Evolutionary conservation across 202 grass and related monocot genomes (phyloP).

Genomic region (Elaeis oleifera): DNA sequence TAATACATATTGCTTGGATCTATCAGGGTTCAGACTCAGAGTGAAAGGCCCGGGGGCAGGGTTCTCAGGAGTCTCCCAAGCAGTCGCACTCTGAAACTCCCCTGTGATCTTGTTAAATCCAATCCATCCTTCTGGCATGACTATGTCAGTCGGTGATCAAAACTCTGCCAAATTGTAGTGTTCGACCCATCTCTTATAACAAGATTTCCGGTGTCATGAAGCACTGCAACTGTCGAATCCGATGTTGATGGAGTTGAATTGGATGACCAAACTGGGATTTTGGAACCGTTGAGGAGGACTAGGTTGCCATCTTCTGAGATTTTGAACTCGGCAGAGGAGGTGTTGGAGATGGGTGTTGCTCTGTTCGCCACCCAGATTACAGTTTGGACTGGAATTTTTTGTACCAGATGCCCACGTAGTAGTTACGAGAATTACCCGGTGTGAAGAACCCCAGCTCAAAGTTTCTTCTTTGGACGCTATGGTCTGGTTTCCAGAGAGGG

Average conservation of each 20-base stretch:
- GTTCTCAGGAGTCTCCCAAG: constrained; percentile 41
- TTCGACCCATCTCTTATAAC: constrained; percentile 11
- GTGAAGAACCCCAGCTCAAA: constrained; percentile 1
- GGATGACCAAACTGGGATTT: constrained; percentile 31
- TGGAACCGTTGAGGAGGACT: constrained; percentile 16
- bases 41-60: constrained; percentile 32
- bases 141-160: constrained; percentile 34
- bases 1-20: constrained; percentile 24
- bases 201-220: constrained; percentile 44
- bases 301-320: constrained; percentile 25
- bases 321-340: constrained; percentile 16
- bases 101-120: constrained; percentile 5
- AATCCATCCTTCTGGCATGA: constrained; percentile 19
- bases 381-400: constrained; percentile 11
- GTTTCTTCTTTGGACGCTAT: constrained; percentile 23
- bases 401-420: too few relatives aligned
- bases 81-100: background rate
- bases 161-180: constrained; percentile 44
- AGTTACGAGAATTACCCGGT: too few relatives aligned
- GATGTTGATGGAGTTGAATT: background rate
- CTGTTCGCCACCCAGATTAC: constrained; percentile 42
- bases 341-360: constrained; percentile 25
- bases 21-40: constrained; percentile 11
- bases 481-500: constrained; percentile 22
- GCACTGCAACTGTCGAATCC: background rate